phyloP scores from a whole-genome alignment of 371 early-diverging fungal genomes.

The Entomophthora muscae region DNA sequence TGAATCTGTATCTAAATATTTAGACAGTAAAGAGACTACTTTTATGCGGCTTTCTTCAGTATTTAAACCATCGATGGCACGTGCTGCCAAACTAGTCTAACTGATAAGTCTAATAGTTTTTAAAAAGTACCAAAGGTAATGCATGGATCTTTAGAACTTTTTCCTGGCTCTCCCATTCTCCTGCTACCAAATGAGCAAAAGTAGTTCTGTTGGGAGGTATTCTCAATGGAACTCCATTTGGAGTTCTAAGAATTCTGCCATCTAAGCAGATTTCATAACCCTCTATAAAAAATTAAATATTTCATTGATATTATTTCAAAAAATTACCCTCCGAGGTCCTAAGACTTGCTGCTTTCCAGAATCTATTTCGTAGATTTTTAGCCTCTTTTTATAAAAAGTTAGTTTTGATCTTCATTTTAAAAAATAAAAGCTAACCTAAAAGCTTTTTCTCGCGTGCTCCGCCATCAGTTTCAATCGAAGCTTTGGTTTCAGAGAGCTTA shows the following conservation, averaged over 20 bases:
- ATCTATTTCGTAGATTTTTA: constrained; percentile 4
- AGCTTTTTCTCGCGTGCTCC: no score
- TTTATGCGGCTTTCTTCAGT: constrained; percentile 28
- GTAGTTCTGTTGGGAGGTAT: constrained; percentile 32
- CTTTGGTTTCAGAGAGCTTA: no score
- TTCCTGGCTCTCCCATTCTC: constrained; percentile 85
- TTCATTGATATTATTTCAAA: neutral
- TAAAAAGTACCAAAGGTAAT: constrained; percentile 52
- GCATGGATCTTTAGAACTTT: constrained; percentile 59
- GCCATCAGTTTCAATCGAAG: no score
- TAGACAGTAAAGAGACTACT: constrained; percentile 53
- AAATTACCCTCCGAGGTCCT: neutral
- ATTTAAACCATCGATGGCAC: constrained; percentile 59
- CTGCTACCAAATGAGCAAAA: constrained; percentile 69
- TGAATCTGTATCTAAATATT: constrained; percentile 76
- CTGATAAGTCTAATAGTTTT: neutral
- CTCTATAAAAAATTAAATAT: neutral
- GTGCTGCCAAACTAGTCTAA: constrained; percentile 68
- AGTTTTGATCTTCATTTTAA: no score
- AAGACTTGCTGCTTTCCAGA: constrained; percentile 3
- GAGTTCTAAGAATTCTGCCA: constrained; percentile 63
- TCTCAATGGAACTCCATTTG: constrained; percentile 44
- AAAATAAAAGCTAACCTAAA: no score
- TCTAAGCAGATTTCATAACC: constrained; percentile 51
- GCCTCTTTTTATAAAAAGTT: no score